Evolutionary conservation across 2,329 filamentous ascomycete genomes (phyloP), one percentile per base, ranked within the genome.

Genomic region (Hymenoscyphus repandus): DNA sequence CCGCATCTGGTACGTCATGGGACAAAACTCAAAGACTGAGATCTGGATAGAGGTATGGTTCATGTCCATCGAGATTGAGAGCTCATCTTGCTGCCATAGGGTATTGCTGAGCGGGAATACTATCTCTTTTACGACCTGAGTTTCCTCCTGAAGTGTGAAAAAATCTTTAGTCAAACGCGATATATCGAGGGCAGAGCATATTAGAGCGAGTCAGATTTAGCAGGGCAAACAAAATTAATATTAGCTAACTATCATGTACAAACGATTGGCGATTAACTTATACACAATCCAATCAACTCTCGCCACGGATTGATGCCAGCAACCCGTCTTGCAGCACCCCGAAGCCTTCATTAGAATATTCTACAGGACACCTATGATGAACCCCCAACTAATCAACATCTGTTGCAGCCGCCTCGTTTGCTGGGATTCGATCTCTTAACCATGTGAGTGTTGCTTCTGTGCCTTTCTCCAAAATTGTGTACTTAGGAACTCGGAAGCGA

Each of bases 391-490:
- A 62, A 43, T 64, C 63, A 37, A 59, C 51, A 46, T 64, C 63
- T 15, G 52, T 50, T 34, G 52, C 42, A 50, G 44, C 58, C 13
- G 45, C 32, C 37, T 65, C 64, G 3, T 54, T 57, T 68, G 74
- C 77, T 76, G 88, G 83, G 33, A 95, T 85, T 49, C 86, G 79
- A 27, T 89, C 86, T 53, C 88, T 79, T 45, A 96, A 69, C 86
- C 90, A 96, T 45, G 83, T 76, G 58, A 96, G 71, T 0, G 90
- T 85, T 2, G 88, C 86, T 61, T 95, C 90, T 0, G 91, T 96
- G 0, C 92, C 92, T 55, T 90, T 87, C 53, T 92, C 87, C 43
- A 97, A 71, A 6, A 96, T 79, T 56, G 86, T 87, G 72, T 86
- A 91, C 50, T 88, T 82, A 0, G 92, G 92, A 31, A 96, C 90